Base-by-base conservation (phyloP, 2,329 filamentous ascomycete genomes). In the Aspergillus fructus region DNA sequence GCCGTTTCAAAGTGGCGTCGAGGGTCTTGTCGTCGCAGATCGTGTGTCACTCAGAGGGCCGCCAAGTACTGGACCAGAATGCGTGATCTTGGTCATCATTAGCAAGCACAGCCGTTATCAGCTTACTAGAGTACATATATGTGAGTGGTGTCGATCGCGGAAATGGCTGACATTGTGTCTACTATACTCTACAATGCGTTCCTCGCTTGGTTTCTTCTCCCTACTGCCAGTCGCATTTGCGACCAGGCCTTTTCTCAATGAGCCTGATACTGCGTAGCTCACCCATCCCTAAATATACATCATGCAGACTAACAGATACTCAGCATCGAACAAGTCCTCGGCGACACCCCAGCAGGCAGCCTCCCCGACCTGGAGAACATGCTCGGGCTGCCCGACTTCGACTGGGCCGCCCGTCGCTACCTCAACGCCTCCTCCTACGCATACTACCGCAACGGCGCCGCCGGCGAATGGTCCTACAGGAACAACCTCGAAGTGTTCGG, bases 391-490 rank as follows among this genome's bases (percentile, higher is more conserved):
- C 57, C 57, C 0, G 57, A 59, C 30, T 59, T 56, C 15, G 53
- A 59, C 3, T 59, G 57, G 57, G 57, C 53, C 1, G 57, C 57
- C 3, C n/a, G 53, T 13, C 57, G 40, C 7, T 56, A 59, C 40
- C 41, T 59, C 23, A 59, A 59, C 19, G 53, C n/a, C 19, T 59
- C 57, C 1, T 50, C 53, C 9, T 59, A 59, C 53, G 56, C 57
- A 6, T 59, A 59, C 53, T 59, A 59, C 40, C 57, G 57, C 37
- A 59, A 59, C 17, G 57, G 57, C 17, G 57, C 57, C 3, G 53
- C 57, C 2, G 57, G 57, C 8, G 57, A 59, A 33, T 59, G 57
- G 57, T 59, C 57, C 8, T 59, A 59, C 42, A 27, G 57, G 4
- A 59, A 59, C 45, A 59, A 59, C 33, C 53, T 59, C 17, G 57